A percentile compares a stretch with the other conserved stretches of the same genome.
Evolutionary conservation across 2,329 filamentous ascomycete species (phyloP).

Genomic region (Sarocladium kiliense): DNA sequence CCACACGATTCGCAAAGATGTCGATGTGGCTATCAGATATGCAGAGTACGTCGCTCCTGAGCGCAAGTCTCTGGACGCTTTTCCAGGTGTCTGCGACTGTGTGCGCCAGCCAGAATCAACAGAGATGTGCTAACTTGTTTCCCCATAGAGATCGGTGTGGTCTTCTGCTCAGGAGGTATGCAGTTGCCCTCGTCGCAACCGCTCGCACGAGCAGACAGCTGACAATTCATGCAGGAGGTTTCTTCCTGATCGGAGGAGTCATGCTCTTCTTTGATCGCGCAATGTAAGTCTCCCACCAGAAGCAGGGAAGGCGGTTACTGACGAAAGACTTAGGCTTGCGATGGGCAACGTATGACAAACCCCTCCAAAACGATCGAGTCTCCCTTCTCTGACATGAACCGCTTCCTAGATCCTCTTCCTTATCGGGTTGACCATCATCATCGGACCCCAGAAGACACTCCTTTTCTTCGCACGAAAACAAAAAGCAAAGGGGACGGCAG

Average conservation of each 20-base stretch:
- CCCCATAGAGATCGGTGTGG: conserved; percentile 97
- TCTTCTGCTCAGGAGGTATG: conserved; percentile 96
- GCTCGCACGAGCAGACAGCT: conserved; percentile 12
- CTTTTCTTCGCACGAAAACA: conserved; percentile 92
- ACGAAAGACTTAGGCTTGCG: conserved; percentile 60
- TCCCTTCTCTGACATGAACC: background rate
- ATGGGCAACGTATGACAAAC: conserved; percentile 79
- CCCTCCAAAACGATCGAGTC: conserved; percentile 9
- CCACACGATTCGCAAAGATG: conserved; percentile 43
- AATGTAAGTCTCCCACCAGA: conserved; percentile 56
- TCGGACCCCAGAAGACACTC: conserved; percentile 85
- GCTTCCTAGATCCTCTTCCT: conserved; percentile 85
- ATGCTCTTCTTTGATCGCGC: conserved; percentile 97
- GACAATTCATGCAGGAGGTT: conserved; percentile 57
- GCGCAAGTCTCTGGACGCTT: no score
- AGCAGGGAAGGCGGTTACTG: conserved; percentile 10
- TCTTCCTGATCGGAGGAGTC: conserved; percentile 92
- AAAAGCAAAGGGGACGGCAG: conserved; percentile 85
- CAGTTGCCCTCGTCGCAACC: conserved; percentile 28
- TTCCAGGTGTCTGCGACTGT: background rate
- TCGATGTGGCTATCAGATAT: conserved; percentile 95
- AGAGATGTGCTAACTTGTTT: no score
- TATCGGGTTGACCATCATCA: conserved; percentile 91
- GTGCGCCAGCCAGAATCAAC: no score
- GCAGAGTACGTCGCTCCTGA: conserved; percentile 86